Conservation (phyloP, 2,329 filamentous ascomycete genomes). For the Lecanosticta acicola region DNA sequence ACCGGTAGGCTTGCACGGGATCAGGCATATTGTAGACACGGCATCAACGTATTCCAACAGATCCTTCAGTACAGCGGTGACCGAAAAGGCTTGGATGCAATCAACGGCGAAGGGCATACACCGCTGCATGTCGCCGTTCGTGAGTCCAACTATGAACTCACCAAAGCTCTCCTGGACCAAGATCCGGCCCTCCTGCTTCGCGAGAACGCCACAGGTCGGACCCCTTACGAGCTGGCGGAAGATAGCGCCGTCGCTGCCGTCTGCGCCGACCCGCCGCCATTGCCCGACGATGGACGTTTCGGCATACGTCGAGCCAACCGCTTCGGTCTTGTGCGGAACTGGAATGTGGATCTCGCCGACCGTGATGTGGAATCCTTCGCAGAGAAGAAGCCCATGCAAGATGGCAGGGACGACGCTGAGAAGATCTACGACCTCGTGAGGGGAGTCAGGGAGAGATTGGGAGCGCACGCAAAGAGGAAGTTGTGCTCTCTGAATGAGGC, state of each 20-base stretch:
- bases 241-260: slow-evolving; percentile 45
- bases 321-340: slow-evolving; percentile 2
- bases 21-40: slow-evolving; percentile 1
- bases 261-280: slow-evolving; percentile 9
- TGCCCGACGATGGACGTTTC: slow-evolving; percentile 8
- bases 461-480: too few relatives aligned
- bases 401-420: too few relatives aligned
- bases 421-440: too few relatives aligned
- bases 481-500: too few relatives aligned
- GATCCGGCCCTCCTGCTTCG: slow-evolving; percentile 58
- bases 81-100: slow-evolving; percentile 41
- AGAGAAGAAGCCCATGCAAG: too few relatives aligned
- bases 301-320: background rate
- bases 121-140: slow-evolving; percentile 55
- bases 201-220: slow-evolving; percentile 72
- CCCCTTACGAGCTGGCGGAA: slow-evolving; percentile 62
- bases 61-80: slow-evolving; percentile 36
- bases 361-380: slow-evolving; percentile 21
- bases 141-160: slow-evolving; percentile 40
- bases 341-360: slow-evolving; percentile 9
- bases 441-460: too few relatives aligned
- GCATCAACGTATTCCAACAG: slow-evolving; percentile 9
- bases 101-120: slow-evolving; percentile 62
- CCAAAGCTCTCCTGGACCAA: slow-evolving; percentile 51
- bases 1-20: background rate